phyloP scores from a whole-genome alignment of 495 filamentous ascomycete species.

The Paragyromitra xinjiangensis region DNA sequence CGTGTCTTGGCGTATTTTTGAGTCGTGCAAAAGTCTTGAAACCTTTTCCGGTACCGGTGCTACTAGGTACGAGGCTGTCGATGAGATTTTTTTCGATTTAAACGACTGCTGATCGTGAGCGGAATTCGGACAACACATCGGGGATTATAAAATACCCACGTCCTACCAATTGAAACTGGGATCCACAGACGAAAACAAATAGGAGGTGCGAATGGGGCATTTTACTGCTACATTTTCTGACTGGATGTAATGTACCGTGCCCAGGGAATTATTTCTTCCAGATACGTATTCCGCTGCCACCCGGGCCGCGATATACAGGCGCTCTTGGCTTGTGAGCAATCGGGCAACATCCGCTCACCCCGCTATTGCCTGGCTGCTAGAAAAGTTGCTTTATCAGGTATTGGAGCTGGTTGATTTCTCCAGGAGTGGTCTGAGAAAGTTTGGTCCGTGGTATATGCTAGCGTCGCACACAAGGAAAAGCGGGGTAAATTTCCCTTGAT shows the following conservation, averaged over 20 bases:
- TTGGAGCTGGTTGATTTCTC: not conserved
- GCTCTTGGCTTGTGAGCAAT: slow-evolving; percentile 9
- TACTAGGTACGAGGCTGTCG: not conserved
- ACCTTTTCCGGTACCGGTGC: slow-evolving; percentile 19
- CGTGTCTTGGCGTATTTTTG: slow-evolving; percentile 12
- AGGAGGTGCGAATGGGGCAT: slow-evolving; percentile 13
- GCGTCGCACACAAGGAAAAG: slow-evolving; percentile 40
- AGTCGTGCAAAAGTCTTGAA: slow-evolving; percentile 12
- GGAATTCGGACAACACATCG: slow-evolving; percentile 34
- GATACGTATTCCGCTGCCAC: slow-evolving; percentile 42
- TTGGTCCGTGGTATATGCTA: slow-evolving; percentile 15
- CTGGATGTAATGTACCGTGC: slow-evolving; percentile 24
- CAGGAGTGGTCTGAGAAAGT: slow-evolving; percentile 40
- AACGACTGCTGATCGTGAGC: slow-evolving; percentile 31
- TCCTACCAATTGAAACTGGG: slow-evolving; percentile 18
- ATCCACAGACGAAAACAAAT: slow-evolving; percentile 33
- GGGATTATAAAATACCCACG: slow-evolving; percentile 4
- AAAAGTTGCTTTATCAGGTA: slow-evolving; percentile 2
- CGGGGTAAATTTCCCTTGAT: slow-evolving; percentile 38
- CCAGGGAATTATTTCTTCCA: slow-evolving; percentile 10
- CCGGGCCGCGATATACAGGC: slow-evolving; percentile 35
- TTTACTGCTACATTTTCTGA: slow-evolving; percentile 2
- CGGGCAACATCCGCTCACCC: not conserved
- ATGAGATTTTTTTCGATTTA: slow-evolving; percentile 21
- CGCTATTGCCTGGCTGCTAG: slow-evolving; percentile 10